Base-by-base conservation (phyloP, 2,329 filamentous ascomycete species). In the Metarhizium brunneum region DNA sequence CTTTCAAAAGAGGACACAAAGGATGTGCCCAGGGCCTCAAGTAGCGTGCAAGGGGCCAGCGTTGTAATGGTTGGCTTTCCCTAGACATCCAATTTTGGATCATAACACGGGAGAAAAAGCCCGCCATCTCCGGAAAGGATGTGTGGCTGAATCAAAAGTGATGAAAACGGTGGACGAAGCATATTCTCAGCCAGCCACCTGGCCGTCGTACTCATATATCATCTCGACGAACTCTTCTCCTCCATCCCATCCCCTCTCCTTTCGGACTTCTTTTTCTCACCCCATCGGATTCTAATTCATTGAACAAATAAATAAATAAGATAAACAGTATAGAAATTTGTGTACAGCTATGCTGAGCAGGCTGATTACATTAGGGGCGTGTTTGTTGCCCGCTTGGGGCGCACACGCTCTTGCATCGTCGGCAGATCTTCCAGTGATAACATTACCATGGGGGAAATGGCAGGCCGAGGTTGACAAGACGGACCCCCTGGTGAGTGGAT, bases 171-270 rank as follows among this genome's bases (percentile, higher is more conserved):
- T 40, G 38, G 13, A 13, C 38, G 5, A 5, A 25, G 25, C 25
- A 25, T 25, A 25, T 16, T 40, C 11, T 40, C 14, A 40, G 14
- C 11, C 38, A 40, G 38, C 38, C 38, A 40, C 38, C 4, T 25
- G 1, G 3, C 0, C 25, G 25, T 4, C 25, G 25, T 25, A 25
- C 25, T 25, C 0, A 25, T 25, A 25, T 25, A 25, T 25, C 25
- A 25, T 25, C 3, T 25, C 25, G 25, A 25, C 25, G 25, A 3
- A 25, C 4, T 25, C 25, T 4, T 4, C 25, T 25, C 25, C 25
- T 25, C 25, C 4, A 25, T 0, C 25, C 0, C 25, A 25, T 25
- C 3, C 25, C 25, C 4, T 5, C 35, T 0, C 13, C 35, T 1
- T 36, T 36, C 35, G 13, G 35, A 10, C 35, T 36, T 36, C 7